Percentiles rank a stretch among this genome's conserved stretches.
Evolutionary conservation across 768 basidiomycete species (phyloP).

Genomic region (Russula sp.): DNA sequence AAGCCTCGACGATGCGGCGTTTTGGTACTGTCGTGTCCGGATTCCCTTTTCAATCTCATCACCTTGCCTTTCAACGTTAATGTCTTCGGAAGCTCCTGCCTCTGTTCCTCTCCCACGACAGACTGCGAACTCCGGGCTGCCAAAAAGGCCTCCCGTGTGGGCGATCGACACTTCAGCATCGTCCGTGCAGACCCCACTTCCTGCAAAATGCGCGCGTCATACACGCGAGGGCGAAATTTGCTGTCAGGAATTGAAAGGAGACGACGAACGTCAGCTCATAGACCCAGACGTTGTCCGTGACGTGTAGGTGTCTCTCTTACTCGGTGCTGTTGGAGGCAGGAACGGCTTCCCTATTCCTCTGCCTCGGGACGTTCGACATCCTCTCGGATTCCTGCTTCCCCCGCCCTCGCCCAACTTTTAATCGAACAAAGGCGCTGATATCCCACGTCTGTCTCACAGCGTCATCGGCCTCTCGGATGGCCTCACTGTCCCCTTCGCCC

Average conservation of each 20-base stretch:
- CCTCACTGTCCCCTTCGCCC: constrained; percentile 85
- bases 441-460: constrained; percentile 33
- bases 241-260: constrained; percentile 80
- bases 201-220: constrained; percentile 53
- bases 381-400: not conserved
- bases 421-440: not conserved
- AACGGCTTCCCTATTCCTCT: not conserved
- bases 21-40: not conserved
- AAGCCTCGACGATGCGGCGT: too few relatives aligned
- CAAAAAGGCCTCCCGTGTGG: constrained; percentile 54
- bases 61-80: not conserved
- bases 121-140: not conserved
- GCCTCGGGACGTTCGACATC: not conserved
- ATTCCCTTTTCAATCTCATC: not conserved
- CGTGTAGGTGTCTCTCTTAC: constrained; percentile 46
- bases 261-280: constrained; percentile 74
- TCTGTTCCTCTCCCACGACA: constrained; percentile 10
- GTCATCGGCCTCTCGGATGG: constrained; percentile 90
- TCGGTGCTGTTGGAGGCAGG: not conserved
- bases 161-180: constrained; percentile 43
- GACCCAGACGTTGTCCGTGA: constrained; percentile 87
- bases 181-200: constrained; percentile 40
- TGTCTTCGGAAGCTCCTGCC: constrained; percentile 6
- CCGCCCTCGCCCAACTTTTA: constrained; percentile 13
- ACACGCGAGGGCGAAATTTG: constrained; percentile 54